Evolutionary conservation across 306 rosid genomes (phyloP), one percentile per base, ranked within the genome.

Genomic region (Trifolium dubium): DNA sequence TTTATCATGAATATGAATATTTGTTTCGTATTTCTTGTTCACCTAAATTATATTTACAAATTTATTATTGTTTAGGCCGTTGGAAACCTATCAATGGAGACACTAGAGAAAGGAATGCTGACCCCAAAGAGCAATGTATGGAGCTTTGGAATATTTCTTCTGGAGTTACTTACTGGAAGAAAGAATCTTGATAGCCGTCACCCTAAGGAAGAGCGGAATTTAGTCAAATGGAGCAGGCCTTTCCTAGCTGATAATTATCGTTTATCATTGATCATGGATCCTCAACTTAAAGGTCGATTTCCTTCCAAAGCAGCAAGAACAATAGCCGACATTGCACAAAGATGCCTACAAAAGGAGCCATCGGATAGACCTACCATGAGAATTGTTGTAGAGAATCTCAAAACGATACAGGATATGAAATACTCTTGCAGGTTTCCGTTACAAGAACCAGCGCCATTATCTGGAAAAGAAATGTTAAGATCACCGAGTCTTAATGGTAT

Each of bases 41-140:
- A 19, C 39, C 9, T 62, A 74, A 46, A 3, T 74, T 51, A n/a
- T 67, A 17, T 78, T 77, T 41, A 35, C 62, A 58, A 61, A 65
- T 29, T 63, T 19, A n/a, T 67, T 53, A 0, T 60, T 76, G 15
- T 85, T 49, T 89, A 95, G 99, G 97, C 96, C 37, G 89, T 88
- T 64, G 99, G 92, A 74, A 92, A 92, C 85, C 87, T 95, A 40
- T 90, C 99, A 18, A 82, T 90, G 81, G 99, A 95, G 88, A 95
- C 99, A 31, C 66, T 95, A 68, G 99, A 95, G 83, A 92, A 85
- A 83, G 93, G 99, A 81, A 72, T 90, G 96, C 92, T 95, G 46
- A 95, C 99, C 18, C 99, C 99, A 2, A 95, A 95, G 83, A 95
- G 99, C 86, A 95, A 95, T 2, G 99, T 92, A 14, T 95, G 98